These are phyloP conservation scores for Myxozyma geophila DNA, from an alignment of 805 yeast genomes.

Conservation along the genomic window DNA sequence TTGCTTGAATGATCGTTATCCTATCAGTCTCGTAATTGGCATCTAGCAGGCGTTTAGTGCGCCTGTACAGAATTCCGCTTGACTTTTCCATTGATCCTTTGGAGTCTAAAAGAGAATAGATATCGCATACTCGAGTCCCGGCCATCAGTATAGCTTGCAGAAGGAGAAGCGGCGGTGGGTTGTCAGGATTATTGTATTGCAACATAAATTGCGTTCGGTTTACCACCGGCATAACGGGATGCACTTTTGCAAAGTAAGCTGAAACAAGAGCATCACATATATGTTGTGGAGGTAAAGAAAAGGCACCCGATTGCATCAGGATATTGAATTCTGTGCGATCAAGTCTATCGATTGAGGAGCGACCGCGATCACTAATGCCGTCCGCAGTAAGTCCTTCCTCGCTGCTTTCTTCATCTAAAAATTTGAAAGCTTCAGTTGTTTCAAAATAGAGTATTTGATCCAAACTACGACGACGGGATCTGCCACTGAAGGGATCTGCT, in stretches of 20 bases:
- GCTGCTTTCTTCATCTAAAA: slow-evolving; percentile 53
- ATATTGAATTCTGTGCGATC: slow-evolving; percentile 69
- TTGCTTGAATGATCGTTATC: slow-evolving; percentile 61
- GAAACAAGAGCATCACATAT: slow-evolving; percentile 63
- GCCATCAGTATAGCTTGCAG: slow-evolving; percentile 69
- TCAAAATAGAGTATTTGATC: slow-evolving; percentile 55
- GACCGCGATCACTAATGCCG: too few relatives aligned
- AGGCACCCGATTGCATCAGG: slow-evolving; percentile 55
- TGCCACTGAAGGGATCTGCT: slow-evolving; percentile 44
- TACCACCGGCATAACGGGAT: slow-evolving; percentile 70
- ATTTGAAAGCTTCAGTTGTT: slow-evolving; percentile 53
- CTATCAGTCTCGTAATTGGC: slow-evolving; percentile 69
- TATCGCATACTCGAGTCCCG: slow-evolving; percentile 65
- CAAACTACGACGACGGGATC: slow-evolving; percentile 35
- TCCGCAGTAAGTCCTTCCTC: slow-evolving; percentile 5
- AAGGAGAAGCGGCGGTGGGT: slow-evolving; percentile 64
- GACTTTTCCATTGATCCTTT: slow-evolving; percentile 55
- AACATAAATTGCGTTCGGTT: slow-evolving; percentile 64
- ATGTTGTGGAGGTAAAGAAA: slow-evolving; percentile 63
- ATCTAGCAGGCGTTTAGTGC: slow-evolving; percentile 76
- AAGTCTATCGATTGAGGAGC: slow-evolving; percentile 37
- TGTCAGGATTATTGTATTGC: slow-evolving; percentile 57
- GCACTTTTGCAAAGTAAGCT: slow-evolving; percentile 63
- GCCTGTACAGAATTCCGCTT: slow-evolving; percentile 61
- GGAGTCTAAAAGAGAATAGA: slow-evolving; percentile 56